Conservation (phyloP, 2,329 filamentous ascomycete genomes). For the Penicillium sp. region DNA sequence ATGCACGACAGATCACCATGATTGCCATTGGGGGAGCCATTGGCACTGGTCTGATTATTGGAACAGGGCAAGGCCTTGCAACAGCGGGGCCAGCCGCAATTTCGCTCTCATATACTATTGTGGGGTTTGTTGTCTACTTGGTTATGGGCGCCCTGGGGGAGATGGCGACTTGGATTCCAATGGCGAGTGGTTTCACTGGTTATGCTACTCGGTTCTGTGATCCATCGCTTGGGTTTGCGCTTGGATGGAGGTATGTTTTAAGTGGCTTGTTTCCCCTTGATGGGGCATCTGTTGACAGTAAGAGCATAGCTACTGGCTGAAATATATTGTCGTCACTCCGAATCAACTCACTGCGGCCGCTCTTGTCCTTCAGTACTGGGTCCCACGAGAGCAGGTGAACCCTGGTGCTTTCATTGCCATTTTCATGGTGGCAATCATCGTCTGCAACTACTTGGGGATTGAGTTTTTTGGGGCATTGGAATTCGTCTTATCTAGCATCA, state of each 20-base stretch:
- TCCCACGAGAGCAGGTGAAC: too few relatives aligned
- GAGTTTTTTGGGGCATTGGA: conserved; percentile 68
- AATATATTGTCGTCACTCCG: conserved; percentile 82
- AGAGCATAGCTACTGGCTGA: conserved; percentile 66
- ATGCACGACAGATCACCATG: too few relatives aligned
- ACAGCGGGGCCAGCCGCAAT: conserved; percentile 64
- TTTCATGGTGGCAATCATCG: conserved; percentile 65
- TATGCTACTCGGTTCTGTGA: too few relatives aligned
- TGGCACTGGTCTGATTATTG: conserved; percentile 64
- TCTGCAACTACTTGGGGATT: conserved; percentile 72
- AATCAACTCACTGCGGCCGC: conserved; percentile 81
- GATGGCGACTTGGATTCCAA: conserved; percentile 64
- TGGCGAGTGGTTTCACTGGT: too few relatives aligned
- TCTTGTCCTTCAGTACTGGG: conserved; percentile 78
- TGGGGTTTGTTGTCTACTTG: conserved; percentile 61
- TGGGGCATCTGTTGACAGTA: too few relatives aligned
- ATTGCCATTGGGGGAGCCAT: conserved; percentile 59
- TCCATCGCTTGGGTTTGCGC: too few relatives aligned
- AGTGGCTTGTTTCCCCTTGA: too few relatives aligned
- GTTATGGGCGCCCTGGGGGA: conserved; percentile 65
- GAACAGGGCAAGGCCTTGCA: conserved; percentile 63
- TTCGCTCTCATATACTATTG: conserved; percentile 61
- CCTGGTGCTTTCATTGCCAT: conserved; percentile 77
- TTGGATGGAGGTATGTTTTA: too few relatives aligned
- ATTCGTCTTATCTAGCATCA: conserved; percentile 65